Evolutionary conservation across 257 asterid genomes (phyloP), one percentile per base, ranked within the genome.

Genomic region (Nicotiana otophora): DNA sequence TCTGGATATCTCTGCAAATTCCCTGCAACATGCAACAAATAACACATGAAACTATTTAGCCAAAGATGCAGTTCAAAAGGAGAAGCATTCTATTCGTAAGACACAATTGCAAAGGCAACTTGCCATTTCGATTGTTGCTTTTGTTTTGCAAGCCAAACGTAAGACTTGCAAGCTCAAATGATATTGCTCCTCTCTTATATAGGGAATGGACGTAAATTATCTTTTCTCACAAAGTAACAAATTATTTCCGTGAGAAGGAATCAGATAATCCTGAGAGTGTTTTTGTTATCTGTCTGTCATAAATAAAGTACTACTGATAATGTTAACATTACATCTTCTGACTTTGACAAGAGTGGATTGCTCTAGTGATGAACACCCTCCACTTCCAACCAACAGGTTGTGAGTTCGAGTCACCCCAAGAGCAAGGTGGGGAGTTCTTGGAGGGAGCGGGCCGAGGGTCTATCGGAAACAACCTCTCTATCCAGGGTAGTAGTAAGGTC

Each of bases 11-110:
- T 70, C 20, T 70, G 60, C 78, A 42, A 20, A 70, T 70, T 7
- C 10, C 78, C 78, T 70, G 67, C 81, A 77, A 70, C 33, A 36
- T 69, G 65, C 81, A 77, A 69, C 31, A 36, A 36, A 5, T 39
- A 69, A n/a, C 78, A 42, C 5, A 70, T 70, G 33, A 42, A 70
- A 42, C 34, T 72, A 72, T 39, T 39, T n/a, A 39, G 58, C 78
- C 78, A 70, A 42, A 42, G 2, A 39, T 39, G 46, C 46, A 39
- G 10, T 39, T 39, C 46, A 39, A 0, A 7, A 39, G 2, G 46
- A 31, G 33, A 36, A 7, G 42, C 0, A 39, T 20, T 23, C 4
- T 72, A 23, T 46, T 23, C 39, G 28, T 23, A 72, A 5, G 39
- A 46, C 34, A 23, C 61, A 46, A 72, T 23, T 20, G 2, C n/a